These are phyloP conservation scores for Diaporthe destruens DNA, from an alignment of 2,329 filamentous ascomycete species.

Conservation along the genomic window DNA sequence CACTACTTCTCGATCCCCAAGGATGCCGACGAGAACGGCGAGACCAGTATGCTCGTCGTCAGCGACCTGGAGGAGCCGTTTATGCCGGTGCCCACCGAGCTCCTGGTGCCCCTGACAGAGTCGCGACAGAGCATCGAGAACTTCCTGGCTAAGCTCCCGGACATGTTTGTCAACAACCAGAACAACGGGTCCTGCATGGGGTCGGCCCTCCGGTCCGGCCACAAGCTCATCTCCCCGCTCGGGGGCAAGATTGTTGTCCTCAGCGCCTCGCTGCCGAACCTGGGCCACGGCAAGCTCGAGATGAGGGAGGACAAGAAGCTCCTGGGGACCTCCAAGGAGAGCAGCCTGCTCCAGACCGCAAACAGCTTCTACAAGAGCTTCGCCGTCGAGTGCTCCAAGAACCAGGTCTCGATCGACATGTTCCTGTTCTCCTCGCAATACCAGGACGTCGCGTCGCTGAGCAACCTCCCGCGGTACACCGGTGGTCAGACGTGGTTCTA, in stretches of 20 bases:
- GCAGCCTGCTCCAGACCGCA: slow-evolving; percentile 85
- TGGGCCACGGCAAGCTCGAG: slow-evolving; percentile 90
- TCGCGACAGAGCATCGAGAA: slow-evolving; percentile 91
- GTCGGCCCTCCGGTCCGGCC: slow-evolving; percentile 89
- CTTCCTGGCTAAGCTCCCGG: slow-evolving; percentile 90
- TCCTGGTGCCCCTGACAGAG: slow-evolving; percentile 89
- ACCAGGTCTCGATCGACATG: slow-evolving; percentile 98
- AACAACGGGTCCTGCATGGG: slow-evolving; percentile 94
- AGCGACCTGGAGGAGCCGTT: slow-evolving; percentile 97
- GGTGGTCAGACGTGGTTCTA: slow-evolving; percentile 99
- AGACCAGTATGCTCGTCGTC: slow-evolving; percentile 92
- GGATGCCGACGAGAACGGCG: slow-evolving; percentile 85
- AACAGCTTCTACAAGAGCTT: slow-evolving; percentile 99
- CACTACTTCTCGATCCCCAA: slow-evolving; percentile 97
- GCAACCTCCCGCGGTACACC: slow-evolving; percentile 94
- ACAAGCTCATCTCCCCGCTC: slow-evolving; percentile 94
- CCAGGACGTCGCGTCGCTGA: slow-evolving; percentile 95
- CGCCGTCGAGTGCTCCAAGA: slow-evolving; percentile 98
- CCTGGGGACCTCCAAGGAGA: slow-evolving; percentile 93
- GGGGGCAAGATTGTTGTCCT: slow-evolving; percentile 96
- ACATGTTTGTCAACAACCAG: slow-evolving; percentile 97
- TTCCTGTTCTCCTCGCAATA: slow-evolving; percentile 97
- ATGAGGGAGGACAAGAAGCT: slow-evolving; percentile 97
- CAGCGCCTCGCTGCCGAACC: slow-evolving; percentile 88
- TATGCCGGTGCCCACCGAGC: slow-evolving; percentile 90